phyloP scores from a whole-genome alignment of 345 rosid genomes.

The Murraya paniculata region DNA sequence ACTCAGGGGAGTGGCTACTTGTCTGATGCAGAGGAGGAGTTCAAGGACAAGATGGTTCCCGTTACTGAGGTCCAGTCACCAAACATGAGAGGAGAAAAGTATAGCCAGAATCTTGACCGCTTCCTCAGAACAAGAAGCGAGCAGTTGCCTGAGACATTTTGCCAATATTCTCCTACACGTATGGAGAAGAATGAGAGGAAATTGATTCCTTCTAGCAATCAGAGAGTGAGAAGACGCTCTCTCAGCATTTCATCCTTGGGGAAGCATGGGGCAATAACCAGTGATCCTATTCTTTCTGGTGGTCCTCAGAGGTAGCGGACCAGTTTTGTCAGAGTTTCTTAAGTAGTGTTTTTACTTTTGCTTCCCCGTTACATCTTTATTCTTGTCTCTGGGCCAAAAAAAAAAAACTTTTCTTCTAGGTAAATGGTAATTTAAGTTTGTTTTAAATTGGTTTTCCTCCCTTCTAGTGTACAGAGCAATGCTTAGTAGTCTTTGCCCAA shows the following conservation, averaged over 20 bases:
- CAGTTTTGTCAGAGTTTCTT: conserved; percentile 8
- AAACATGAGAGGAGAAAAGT: conserved; percentile 41
- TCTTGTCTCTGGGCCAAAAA: not conserved
- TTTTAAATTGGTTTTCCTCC: not conserved
- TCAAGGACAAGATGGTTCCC: conserved; percentile 23
- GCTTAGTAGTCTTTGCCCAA: not conserved
- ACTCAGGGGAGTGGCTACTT: conserved; percentile 53
- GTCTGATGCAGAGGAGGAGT: conserved; percentile 58
- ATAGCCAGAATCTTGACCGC: conserved; percentile 52
- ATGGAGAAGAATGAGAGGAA: conserved; percentile 41
- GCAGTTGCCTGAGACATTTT: conserved; percentile 42
- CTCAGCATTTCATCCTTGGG: conserved; percentile 75
- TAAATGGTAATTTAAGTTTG: not conserved
- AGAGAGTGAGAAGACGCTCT: conserved; percentile 63
- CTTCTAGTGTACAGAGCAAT: not conserved
- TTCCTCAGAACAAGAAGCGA: conserved; percentile 50
- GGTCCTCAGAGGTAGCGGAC: conserved; percentile 41
- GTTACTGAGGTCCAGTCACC: conserved; percentile 11
- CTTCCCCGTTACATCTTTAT: not conserved
- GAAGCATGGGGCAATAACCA: conserved; percentile 41
- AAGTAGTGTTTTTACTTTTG: not conserved
- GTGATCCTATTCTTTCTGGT: conserved; percentile 59
- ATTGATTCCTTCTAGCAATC: conserved; percentile 31
- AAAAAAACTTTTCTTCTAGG: too few species aligned
- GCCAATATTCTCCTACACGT: conserved; percentile 40